These are phyloP conservation scores for Phoma herbarum DNA, from an alignment of 2,329 filamentous ascomycete genomes.

Conservation along the genomic window DNA sequence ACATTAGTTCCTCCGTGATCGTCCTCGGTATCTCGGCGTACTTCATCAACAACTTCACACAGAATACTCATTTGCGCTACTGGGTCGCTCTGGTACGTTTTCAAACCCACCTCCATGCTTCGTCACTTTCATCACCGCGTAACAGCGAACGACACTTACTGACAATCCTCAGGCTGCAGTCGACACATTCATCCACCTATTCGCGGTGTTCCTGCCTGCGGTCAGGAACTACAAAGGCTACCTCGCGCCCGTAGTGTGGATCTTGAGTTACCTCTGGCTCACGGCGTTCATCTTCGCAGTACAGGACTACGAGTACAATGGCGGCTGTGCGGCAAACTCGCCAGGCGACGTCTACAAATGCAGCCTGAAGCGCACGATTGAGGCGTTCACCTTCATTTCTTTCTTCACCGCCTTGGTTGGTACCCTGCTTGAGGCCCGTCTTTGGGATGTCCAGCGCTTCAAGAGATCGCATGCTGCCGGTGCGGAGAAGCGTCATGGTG, in stretches of 20 bases:
- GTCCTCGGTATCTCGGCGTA: conserved; percentile 31
- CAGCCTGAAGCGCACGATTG: conserved; percentile 31
- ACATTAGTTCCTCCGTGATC: conserved; percentile 30
- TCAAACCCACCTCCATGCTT: not conserved
- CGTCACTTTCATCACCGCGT: not conserved
- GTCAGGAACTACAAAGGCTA: conserved; percentile 36
- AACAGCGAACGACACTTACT: not conserved
- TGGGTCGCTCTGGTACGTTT: conserved; percentile 6
- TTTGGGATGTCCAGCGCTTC: conserved; percentile 31
- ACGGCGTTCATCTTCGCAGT: conserved; percentile 36
- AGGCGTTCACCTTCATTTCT: conserved; percentile 37
- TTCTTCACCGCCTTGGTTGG: conserved; percentile 35
- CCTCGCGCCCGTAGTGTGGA: conserved; percentile 28
- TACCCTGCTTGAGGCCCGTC: conserved; percentile 26
- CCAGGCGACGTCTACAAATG: conserved; percentile 24
- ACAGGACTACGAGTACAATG: conserved; percentile 32
- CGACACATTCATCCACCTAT: conserved; percentile 26
- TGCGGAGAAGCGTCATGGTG: conserved; percentile 15
- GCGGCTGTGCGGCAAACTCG: conserved; percentile 21
- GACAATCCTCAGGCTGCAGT: conserved; percentile 20
- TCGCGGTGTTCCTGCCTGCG: conserved; percentile 21
- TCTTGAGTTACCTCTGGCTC: conserved; percentile 39
- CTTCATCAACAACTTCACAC: conserved; percentile 24
- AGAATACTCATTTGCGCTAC: conserved; percentile 32
- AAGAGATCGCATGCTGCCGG: conserved; percentile 1